A percentile compares a stretch with the other conserved stretches of the same genome.
Conservation (phyloP, 179 eudicot species). For the Corrigiola litoralis region DNA sequence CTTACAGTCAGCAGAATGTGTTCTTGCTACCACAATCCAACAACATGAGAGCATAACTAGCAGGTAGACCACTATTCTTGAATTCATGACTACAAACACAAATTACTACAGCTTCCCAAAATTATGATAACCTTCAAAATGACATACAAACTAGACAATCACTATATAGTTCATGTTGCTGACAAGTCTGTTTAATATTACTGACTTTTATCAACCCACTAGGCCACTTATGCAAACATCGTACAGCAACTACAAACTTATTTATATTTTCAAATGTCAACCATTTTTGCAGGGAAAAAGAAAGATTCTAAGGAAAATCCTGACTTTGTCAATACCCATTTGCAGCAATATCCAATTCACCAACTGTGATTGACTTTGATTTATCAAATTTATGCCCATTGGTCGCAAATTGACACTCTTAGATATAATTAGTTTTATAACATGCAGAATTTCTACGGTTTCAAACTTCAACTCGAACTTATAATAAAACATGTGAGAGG, state of each 20-base stretch:
- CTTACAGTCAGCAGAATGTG: slow-evolving; percentile 31
- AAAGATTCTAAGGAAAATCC: not conserved
- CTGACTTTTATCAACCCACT: not conserved
- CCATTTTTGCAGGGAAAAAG: not conserved
- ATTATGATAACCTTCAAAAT: too few relatives aligned
- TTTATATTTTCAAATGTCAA: not conserved
- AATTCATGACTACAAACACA: slow-evolving; percentile 9
- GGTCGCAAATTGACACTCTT: not conserved
- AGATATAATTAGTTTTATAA: not conserved
- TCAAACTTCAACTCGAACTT: not conserved
- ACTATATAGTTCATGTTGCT: too few relatives aligned
- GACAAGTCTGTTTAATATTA: too few relatives aligned
- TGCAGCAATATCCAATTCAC: not conserved
- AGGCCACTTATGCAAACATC: not conserved
- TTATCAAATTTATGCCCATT: not conserved
- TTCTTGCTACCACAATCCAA: slow-evolving; percentile 22
- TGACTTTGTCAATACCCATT: slow-evolving; percentile 15
- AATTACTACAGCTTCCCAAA: too few relatives aligned
- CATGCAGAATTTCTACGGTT: not conserved
- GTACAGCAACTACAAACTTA: not conserved
- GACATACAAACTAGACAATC: too few relatives aligned
- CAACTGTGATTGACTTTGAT: slow-evolving; percentile 13
- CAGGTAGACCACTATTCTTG: slow-evolving; percentile 11
- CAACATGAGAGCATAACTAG: slow-evolving; percentile 8
- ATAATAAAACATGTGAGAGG: not conserved